Conservation (phyloP, 169 alveolate species). For the Babesia bigemina region DNA sequence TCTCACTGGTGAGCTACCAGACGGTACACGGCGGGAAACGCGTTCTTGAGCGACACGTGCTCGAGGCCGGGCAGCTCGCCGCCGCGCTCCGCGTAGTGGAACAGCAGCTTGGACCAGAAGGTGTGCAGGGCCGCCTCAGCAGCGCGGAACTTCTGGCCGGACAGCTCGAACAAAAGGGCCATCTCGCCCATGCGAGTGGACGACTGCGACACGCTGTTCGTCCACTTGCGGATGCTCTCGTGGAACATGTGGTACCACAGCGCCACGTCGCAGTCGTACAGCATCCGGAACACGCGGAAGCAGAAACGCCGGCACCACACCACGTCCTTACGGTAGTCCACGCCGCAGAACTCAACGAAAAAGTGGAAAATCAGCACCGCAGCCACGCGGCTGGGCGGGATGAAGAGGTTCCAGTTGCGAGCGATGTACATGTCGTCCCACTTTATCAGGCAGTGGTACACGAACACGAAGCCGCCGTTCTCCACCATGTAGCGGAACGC, state of each 20-base stretch:
- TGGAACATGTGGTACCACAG: conserved; percentile 63
- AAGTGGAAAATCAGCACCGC: conserved; percentile 65
- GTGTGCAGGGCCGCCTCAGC: conserved; percentile 39
- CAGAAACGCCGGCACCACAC: conserved; percentile 72
- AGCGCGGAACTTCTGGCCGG: conserved; percentile 44
- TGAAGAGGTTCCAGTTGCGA: conserved; percentile 63
- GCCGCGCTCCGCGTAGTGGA: conserved; percentile 26
- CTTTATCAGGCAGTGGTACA: conserved; percentile 52
- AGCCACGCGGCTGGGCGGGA: conserved; percentile 67
- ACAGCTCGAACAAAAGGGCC: conserved; percentile 32
- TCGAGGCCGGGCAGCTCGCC: conserved; percentile 15
- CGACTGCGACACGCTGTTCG: conserved; percentile 17
- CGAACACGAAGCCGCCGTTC: conserved; percentile 49
- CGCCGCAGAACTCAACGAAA: conserved; percentile 47
- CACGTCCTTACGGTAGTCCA: conserved; percentile 48
- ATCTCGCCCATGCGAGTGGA: conserved; percentile 51
- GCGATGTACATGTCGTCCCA: conserved; percentile 66
- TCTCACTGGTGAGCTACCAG: conserved; percentile 3
- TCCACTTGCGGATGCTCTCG: conserved; percentile 48
- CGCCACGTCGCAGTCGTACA: conserved; percentile 64
- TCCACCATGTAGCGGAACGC: conserved; percentile 49
- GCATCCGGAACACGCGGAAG: conserved; percentile 54
- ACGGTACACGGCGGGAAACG: conserved; percentile 1
- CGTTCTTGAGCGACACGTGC: not conserved
- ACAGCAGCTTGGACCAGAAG: conserved; percentile 37